Conservation (phyloP, 2,329 filamentous ascomycete genomes). For the Neospermospora avenae region DNA sequence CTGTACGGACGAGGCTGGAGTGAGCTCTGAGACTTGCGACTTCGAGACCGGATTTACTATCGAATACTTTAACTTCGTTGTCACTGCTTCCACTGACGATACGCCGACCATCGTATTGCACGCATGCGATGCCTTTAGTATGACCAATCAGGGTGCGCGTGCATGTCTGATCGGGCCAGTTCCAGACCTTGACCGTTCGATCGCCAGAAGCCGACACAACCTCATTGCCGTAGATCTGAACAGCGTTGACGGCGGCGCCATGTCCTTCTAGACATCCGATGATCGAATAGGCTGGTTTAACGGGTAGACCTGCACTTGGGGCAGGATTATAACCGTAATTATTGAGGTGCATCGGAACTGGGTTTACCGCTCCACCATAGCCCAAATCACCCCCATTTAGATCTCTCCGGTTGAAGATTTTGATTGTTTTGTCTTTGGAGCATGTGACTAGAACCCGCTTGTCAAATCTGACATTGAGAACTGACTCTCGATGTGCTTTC, state of each 20-base stretch:
- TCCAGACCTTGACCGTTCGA: slow-evolving; percentile 91
- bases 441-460: slow-evolving; percentile 90
- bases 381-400: slow-evolving; percentile 60
- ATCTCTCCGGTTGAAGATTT: slow-evolving; percentile 82
- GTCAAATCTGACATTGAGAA: slow-evolving; percentile 91
- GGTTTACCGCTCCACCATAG: slow-evolving; percentile 48
- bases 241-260: slow-evolving; percentile 89
- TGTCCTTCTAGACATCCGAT: slow-evolving; percentile 82
- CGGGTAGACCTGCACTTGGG: slow-evolving; percentile 45
- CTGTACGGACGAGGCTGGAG: slow-evolving; percentile 80
- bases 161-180: slow-evolving; percentile 76
- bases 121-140: slow-evolving; percentile 92
- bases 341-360: slow-evolving; percentile 50
- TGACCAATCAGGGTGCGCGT: slow-evolving; percentile 80
- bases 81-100: slow-evolving; percentile 97
- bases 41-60: slow-evolving; percentile 79
- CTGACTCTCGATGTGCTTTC: slow-evolving; percentile 81
- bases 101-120: slow-evolving; percentile 89
- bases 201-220: slow-evolving; percentile 96
- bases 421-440: slow-evolving; percentile 96
- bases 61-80: slow-evolving; percentile 93
- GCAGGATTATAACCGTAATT: slow-evolving; percentile 51
- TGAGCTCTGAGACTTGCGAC: slow-evolving; percentile 85
- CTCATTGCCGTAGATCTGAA: slow-evolving; percentile 80
- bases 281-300: slow-evolving; percentile 66